Percentiles rank a stretch among this genome's conserved stretches.
phyloP scores from a whole-genome alignment of 2,329 filamentous ascomycete genomes.

The Aspergillus caelatus region DNA sequence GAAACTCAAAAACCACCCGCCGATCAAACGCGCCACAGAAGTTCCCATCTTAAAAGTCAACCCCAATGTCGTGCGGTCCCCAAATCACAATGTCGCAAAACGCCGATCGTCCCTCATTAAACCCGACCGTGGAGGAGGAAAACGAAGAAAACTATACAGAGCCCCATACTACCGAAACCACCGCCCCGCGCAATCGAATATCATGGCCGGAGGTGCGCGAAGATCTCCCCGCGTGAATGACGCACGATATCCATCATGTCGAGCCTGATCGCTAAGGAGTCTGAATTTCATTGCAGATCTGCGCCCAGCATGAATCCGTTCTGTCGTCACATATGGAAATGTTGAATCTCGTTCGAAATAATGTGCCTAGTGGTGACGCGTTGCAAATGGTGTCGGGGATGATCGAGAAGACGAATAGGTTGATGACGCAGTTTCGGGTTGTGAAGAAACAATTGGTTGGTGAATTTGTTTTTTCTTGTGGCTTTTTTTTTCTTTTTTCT shows the following conservation, averaged over 20 bases:
- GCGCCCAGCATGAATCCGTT: constrained; percentile 43
- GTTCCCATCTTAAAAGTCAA: constrained; percentile 17
- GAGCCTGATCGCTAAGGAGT: neutral
- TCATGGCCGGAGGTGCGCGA: constrained; percentile 28
- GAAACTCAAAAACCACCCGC: neutral
- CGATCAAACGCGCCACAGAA: neutral
- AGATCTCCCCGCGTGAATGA: neutral
- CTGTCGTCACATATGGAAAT: constrained; percentile 44
- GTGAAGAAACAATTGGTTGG: constrained; percentile 39
- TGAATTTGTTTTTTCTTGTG: neutral
- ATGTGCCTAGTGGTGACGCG: constrained; percentile 32
- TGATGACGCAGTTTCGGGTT: constrained; percentile 40
- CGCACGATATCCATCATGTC: neutral
- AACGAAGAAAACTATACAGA: neutral
- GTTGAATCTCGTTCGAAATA: constrained; percentile 37
- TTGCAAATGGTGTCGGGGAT: constrained; percentile 38
- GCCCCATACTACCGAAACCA: neutral
- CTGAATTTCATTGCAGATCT: constrained; percentile 31
- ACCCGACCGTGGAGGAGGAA: constrained; percentile 24
- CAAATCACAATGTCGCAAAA: constrained; percentile 10
- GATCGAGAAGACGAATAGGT: constrained; percentile 41
- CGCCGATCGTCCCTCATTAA: constrained; percentile 4
- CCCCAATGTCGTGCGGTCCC: constrained; percentile 16
- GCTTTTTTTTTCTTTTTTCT: neutral
- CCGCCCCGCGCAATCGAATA: neutral